A percentile compares a stretch with the other conserved stretches of the same genome.
phyloP scores from a whole-genome alignment of 2,329 filamentous ascomycete genomes.

The Trichoderma sp. region DNA sequence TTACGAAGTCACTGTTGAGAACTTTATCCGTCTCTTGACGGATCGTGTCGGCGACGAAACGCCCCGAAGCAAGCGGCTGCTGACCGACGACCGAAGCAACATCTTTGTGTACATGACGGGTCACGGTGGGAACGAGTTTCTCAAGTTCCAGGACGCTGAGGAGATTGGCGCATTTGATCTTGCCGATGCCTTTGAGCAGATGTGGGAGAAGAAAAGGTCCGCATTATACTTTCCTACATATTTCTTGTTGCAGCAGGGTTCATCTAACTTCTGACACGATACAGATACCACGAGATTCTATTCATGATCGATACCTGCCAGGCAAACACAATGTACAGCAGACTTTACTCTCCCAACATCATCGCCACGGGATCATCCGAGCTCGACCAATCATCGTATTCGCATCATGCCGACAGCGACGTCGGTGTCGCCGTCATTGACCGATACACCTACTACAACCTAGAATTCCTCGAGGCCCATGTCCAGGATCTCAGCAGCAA shows the following conservation, averaged over 20 bases:
- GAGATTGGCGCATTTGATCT: constrained; percentile 96
- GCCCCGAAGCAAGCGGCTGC: constrained; percentile 85
- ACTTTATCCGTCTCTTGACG: constrained; percentile 93
- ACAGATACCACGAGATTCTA: constrained; percentile 88
- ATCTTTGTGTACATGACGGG: constrained; percentile 99
- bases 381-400: constrained; percentile 94
- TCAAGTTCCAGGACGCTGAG: constrained; percentile 98
- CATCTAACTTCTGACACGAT: background rate
- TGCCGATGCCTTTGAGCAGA: constrained; percentile 96
- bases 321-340: constrained; percentile 98
- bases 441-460: constrained; percentile 96
- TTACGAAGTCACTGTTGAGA: constrained; percentile 98
- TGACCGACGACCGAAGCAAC: constrained; percentile 94
- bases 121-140: constrained; percentile 93
- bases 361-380: constrained; percentile 96
- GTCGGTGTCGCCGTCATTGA: constrained; percentile 98
- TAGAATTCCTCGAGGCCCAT: constrained; percentile 91
- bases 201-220: constrained; percentile 99
- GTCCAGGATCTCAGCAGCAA: constrained; percentile 84
- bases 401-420: constrained; percentile 96
- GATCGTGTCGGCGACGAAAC: constrained; percentile 94
- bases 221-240: constrained; percentile 5
- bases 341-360: constrained; percentile 97
- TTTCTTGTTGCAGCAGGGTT: background rate
- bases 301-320: constrained; percentile 99